Base-by-base conservation (phyloP, 2,329 filamentous ascomycete species). In the Colletotrichum neosansevieriae region DNA sequence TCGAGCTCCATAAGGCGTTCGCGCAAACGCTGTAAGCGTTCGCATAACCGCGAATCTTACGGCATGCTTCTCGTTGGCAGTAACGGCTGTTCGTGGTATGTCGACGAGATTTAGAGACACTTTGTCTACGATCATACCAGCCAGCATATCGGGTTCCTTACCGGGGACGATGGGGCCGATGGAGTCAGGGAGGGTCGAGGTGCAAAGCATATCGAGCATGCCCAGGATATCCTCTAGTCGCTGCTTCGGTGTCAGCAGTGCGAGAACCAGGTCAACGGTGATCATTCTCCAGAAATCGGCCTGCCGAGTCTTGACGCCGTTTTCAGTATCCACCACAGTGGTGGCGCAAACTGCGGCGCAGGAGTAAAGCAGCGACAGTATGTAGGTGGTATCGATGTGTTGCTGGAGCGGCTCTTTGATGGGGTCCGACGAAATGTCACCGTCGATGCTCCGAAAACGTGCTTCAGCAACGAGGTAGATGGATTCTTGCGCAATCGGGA, bases 181-280 rank as follows among this genome's bases (percentile, higher is more conserved):
- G 1, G 88, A 90, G 2, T 83, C 80, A 0, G 85, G 79, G 1
- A 92, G 82, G 0, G 88, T 85, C 5, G 92, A 93, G 0, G 90
- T 92, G 40, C 85, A 84, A 2, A 96, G 80, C 54, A 94, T 83
- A 29, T 86, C 83, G 9, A 94, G 80, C 81, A 91, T 91, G 32
- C 85, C 82, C 1, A 87, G 79, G 60, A 92, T 90, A 57, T 93
- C 89, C 2, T 82, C 77, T 0, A 88, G 79, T 1, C 87, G 86
- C 69, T 94, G 91, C 62, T 89, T 89, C 34, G 87, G 87, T 67
- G 87, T 89, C 1, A 95, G 83, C 73, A 93, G 86, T 63, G 92
- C 81, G 12, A 92, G 79, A 10, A 91, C 85, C 71, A 92, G 89
- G 50, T 92, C 87, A 24, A 89, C 85, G 3, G 90, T 86, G 69